These are phyloP conservation scores for Talaromyces thailandensis DNA, from an alignment of 495 filamentous ascomycete genomes.

Conservation along the genomic window DNA sequence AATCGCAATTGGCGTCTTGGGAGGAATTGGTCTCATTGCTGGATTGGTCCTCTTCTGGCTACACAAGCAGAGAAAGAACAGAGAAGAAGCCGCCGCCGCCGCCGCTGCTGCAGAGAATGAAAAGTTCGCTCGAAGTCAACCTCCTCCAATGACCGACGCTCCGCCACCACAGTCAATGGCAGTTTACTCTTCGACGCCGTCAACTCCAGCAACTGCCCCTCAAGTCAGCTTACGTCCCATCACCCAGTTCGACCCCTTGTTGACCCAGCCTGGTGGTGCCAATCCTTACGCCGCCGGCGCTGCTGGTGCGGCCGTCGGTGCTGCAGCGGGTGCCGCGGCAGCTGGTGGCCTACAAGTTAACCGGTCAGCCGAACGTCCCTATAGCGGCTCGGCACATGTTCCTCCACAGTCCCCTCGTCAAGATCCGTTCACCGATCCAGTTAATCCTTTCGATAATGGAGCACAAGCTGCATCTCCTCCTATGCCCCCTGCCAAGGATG, in stretches of 20 bases:
- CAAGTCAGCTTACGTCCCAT: slow-evolving; percentile 79
- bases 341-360: slow-evolving; percentile 14
- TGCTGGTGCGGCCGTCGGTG: slow-evolving; percentile 11
- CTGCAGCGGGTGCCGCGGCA: slow-evolving; percentile 6
- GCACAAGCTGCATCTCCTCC: slow-evolving; percentile 31
- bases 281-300: slow-evolving; percentile 13
- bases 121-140: slow-evolving; percentile 29
- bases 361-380: slow-evolving; percentile 10
- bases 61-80: slow-evolving; percentile 54
- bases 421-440: slow-evolving; percentile 39
- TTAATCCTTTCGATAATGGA: slow-evolving; percentile 42
- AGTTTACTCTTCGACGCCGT: slow-evolving; percentile 21
- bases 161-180: slow-evolving; percentile 31
- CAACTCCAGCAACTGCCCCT: slow-evolving; percentile 55
- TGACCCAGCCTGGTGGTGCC: slow-evolving; percentile 26
- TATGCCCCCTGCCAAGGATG: slow-evolving; percentile 10
- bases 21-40: slow-evolving; percentile 53
- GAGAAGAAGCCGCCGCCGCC: slow-evolving; percentile 35
- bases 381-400: slow-evolving; percentile 4
- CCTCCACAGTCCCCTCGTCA: slow-evolving; percentile 22
- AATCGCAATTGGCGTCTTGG: slow-evolving; percentile 66
- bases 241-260: slow-evolving; percentile 71
- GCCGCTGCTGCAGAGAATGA: slow-evolving; percentile 53
- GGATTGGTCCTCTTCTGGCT: slow-evolving; percentile 53
- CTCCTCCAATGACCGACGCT: slow-evolving; percentile 19